Percentiles rank a stretch among this genome's conserved stretches.
These are phyloP conservation scores for Diutina mesorugosa DNA, from an alignment of 1,139 yeast genomes.

Conservation along the genomic window DNA sequence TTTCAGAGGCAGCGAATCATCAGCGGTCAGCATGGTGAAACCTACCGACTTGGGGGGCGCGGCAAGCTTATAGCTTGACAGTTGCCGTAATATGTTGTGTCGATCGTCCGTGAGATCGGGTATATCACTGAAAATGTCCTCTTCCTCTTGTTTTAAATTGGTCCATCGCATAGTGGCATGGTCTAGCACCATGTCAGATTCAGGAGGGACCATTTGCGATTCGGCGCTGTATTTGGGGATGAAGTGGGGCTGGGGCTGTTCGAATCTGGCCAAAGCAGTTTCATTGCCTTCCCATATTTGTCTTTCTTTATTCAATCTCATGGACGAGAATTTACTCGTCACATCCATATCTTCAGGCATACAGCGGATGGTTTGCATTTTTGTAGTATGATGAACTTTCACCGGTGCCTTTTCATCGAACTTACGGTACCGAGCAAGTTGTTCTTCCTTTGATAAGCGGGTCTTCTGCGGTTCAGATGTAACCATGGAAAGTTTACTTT, in stretches of 20 bases:
- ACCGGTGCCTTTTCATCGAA: neutral
- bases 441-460: neutral
- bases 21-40: neutral
- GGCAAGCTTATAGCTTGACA: neutral
- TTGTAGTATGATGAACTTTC: neutral
- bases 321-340: neutral
- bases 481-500: neutral
- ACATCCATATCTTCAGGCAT: neutral
- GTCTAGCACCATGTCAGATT: neutral
- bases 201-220: neutral
- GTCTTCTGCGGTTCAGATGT: neutral
- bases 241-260: neutral
- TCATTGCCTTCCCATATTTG: slow-evolving; percentile 1
- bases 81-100: neutral
- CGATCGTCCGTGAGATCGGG: slow-evolving; percentile 1
- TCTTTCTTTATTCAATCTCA: neutral
- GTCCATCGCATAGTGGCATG: neutral
- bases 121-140: neutral
- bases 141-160: neutral
- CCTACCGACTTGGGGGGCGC: neutral
- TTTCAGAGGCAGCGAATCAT: neutral
- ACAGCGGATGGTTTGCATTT: neutral
- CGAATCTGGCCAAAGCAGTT: neutral
- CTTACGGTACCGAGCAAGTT: neutral
- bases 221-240: neutral